phyloP scores from a whole-genome alignment of 1,284 basidiomycete genomes.

The Heterobasidion occidentale region DNA sequence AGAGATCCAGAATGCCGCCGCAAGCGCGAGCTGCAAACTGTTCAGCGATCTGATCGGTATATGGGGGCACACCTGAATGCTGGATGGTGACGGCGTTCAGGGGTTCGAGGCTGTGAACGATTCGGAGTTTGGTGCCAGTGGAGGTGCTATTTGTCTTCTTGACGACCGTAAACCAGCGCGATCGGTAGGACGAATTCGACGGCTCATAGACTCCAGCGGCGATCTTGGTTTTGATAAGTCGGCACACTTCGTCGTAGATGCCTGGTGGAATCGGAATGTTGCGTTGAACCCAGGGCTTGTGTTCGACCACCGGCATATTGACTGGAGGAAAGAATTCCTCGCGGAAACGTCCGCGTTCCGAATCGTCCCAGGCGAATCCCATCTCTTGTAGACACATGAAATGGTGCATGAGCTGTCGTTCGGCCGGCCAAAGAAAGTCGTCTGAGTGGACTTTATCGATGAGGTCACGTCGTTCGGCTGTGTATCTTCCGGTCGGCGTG shows the following conservation, averaged over 20 bases:
- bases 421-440: slow-evolving; percentile 6
- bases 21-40: not conserved
- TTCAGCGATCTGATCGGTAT: not conserved
- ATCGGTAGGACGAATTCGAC: not conserved
- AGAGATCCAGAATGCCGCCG: not conserved
- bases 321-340: not conserved
- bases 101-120: not conserved
- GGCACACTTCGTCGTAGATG: not conserved
- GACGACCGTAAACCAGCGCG: not conserved
- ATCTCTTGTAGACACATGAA: not conserved
- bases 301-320: not conserved
- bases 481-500: not conserved
- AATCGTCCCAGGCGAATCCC: not conserved
- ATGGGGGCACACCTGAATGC: not conserved
- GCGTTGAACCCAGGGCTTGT: not conserved
- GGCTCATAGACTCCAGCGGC: not conserved
- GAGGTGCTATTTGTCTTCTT: not conserved
- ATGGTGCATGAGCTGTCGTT: not conserved
- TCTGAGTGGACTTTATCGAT: not conserved
- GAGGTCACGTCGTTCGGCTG: not conserved
- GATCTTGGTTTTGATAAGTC: not conserved
- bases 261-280: not conserved
- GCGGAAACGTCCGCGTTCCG: not conserved
- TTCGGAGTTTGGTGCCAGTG: not conserved
- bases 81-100: not conserved